These are phyloP conservation scores for Simmondsia chinensis DNA, from an alignment of 148 eudicot species.

Conservation along the genomic window DNA sequence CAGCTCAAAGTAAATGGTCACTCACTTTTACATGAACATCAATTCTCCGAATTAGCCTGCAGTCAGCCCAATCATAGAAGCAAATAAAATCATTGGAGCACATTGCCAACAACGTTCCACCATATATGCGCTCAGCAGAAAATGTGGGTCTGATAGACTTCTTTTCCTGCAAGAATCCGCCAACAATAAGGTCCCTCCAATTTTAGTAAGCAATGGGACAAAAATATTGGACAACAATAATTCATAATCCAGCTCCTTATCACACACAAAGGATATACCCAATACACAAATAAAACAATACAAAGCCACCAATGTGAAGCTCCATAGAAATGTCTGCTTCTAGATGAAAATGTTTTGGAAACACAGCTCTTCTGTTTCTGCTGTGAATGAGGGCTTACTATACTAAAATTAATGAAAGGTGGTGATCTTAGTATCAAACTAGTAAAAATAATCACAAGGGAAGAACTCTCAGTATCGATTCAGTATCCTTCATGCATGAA, in stretches of 20 bases:
- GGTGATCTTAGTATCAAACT: not conserved
- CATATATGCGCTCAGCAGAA: conserved; percentile 89
- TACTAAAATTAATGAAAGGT: too few species aligned
- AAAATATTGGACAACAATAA: conserved; percentile 4
- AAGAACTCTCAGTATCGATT: too few species aligned
- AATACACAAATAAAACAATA: too few species aligned
- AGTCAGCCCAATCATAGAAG: conserved; percentile 97
- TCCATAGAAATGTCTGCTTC: too few species aligned
- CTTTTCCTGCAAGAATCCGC: conserved; percentile 62
- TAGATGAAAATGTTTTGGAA: too few species aligned
- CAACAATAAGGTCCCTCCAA: conserved; percentile 4
- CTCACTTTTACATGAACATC: conserved; percentile 94
- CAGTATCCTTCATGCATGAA: too few species aligned
- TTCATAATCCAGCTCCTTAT: not conserved
- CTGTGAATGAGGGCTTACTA: too few species aligned
- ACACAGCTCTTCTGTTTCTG: too few species aligned
- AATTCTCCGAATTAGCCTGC: conserved; percentile 85
- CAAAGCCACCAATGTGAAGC: too few species aligned
- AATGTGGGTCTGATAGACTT: conserved; percentile 88
- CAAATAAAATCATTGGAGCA: conserved; percentile 96
- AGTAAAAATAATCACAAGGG: not conserved
- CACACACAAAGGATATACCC: too few species aligned
- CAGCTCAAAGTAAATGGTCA: not conserved
- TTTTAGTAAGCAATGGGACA: conserved; percentile 1
- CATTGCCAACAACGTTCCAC: conserved; percentile 87